Percentiles rank a stretch among this genome's conserved stretches.
Conservation (phyloP, 495 filamentous ascomycete species). For the Xylaria palmicola region DNA sequence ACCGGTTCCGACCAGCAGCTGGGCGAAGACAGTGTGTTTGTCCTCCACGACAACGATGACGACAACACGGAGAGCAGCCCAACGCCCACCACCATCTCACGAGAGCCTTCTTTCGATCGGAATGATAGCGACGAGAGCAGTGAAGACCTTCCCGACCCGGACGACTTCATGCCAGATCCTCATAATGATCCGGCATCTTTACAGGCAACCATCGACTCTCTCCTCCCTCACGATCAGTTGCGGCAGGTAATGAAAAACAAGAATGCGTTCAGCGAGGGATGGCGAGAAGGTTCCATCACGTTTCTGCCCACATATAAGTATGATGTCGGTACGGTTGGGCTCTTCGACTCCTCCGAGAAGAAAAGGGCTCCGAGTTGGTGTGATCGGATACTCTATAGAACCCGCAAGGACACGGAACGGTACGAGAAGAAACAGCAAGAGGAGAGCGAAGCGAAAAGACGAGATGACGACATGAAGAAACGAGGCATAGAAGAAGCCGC, state of each 20-base stretch:
- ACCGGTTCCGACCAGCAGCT: constrained; percentile 33
- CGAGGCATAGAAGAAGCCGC: constrained; percentile 71
- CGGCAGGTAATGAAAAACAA: constrained; percentile 66
- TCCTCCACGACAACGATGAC: constrained; percentile 37
- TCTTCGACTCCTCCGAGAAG: constrained; percentile 95
- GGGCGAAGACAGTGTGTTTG: constrained; percentile 44
- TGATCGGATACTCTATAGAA: constrained; percentile 89
- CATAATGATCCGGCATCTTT: constrained; percentile 58
- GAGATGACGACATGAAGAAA: constrained; percentile 81
- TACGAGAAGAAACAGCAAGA: constrained; percentile 68
- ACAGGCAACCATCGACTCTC: constrained; percentile 78
- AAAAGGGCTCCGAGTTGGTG: constrained; percentile 93
- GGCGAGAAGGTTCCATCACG: constrained; percentile 82
- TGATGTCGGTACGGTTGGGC: constrained; percentile 87
- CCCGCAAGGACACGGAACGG: constrained; percentile 64
- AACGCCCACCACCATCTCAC: constrained; percentile 30
- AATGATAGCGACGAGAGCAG: constrained; percentile 39
- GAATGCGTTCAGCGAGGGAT: constrained; percentile 85
- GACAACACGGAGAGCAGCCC: constrained; percentile 35
- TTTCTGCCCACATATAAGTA: constrained; percentile 97
- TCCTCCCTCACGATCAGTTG: constrained; percentile 90
- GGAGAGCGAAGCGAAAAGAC: constrained; percentile 63
- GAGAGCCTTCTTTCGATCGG: constrained; percentile 29
- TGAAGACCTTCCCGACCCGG: constrained; percentile 48
- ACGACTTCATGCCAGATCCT: constrained; percentile 54